phyloP scores from a whole-genome alignment of 2,329 filamentous ascomycete species.

The Pezicula radicicola region DNA sequence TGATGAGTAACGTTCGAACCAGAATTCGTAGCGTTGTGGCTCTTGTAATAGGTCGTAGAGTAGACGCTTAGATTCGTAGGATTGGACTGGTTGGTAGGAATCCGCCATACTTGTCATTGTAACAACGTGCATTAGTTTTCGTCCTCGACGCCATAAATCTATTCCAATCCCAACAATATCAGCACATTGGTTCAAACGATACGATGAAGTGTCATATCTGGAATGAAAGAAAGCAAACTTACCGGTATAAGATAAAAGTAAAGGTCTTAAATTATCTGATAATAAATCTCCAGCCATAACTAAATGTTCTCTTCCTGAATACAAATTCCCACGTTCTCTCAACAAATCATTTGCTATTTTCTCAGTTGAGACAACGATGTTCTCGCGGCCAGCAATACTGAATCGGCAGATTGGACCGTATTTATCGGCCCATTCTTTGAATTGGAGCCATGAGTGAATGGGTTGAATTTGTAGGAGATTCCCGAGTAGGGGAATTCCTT shows the following conservation, averaged over 20 bases:
- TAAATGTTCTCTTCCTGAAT: constrained; percentile 32
- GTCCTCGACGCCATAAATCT: constrained; percentile 24
- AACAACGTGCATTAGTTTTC: constrained; percentile 26
- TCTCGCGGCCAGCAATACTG: constrained; percentile 36
- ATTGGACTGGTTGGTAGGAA: constrained; percentile 3
- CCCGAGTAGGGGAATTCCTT: too few species aligned
- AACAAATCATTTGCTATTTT: constrained; percentile 39
- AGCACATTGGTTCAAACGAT: neutral
- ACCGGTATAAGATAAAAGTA: constrained; percentile 29
- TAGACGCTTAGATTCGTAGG: constrained; percentile 27
- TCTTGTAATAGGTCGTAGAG: constrained; percentile 29
- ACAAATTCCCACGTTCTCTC: constrained; percentile 35
- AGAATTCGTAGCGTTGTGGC: constrained; percentile 32
- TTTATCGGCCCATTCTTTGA: constrained; percentile 32
- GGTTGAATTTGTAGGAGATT: too few species aligned
- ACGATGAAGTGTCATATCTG: neutral
- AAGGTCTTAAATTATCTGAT: constrained; percentile 20
- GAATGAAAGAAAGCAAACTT: neutral
- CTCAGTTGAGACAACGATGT: constrained; percentile 35
- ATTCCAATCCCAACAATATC: constrained; percentile 1
- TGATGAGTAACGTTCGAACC: constrained; percentile 37
- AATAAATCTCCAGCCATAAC: constrained; percentile 33
- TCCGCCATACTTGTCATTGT: constrained; percentile 6
- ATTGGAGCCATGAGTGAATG: constrained; percentile 37
- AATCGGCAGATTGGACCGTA: constrained; percentile 40